These are phyloP conservation scores for Fusarium pseudocircinatum DNA, from an alignment of 2,329 filamentous ascomycete genomes.

Conservation along the genomic window DNA sequence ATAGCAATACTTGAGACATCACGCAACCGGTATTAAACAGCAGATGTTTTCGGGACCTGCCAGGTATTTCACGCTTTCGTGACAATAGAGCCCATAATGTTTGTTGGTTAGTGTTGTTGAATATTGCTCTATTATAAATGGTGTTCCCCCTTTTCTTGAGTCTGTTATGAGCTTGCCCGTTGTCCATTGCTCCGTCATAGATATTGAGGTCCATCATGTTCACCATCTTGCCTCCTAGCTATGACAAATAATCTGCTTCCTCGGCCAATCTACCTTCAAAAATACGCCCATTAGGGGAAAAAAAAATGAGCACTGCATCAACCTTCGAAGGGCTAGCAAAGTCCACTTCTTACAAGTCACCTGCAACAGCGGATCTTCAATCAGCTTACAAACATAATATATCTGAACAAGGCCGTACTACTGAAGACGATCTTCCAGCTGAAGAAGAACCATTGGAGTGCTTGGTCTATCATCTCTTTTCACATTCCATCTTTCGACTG, in stretches of 20 bases:
- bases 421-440: neutral
- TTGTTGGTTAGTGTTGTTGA: neutral
- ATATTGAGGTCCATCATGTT: neutral
- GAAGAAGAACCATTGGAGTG: constrained; percentile 24
- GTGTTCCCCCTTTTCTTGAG: neutral
- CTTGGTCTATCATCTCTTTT: constrained; percentile 7
- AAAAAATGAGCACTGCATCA: neutral
- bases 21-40: constrained; percentile 2
- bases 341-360: neutral
- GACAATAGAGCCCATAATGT: neutral
- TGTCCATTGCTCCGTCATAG: neutral
- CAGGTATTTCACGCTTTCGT: constrained; percentile 12
- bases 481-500: constrained; percentile 30
- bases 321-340: neutral
- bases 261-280: neutral
- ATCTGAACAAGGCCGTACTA: neutral
- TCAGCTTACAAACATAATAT: neutral
- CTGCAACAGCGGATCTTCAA: neutral
- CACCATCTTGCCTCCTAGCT: neutral
- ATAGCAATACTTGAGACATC: constrained; percentile 9
- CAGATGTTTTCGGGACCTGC: neutral
- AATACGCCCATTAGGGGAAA: too few species aligned
- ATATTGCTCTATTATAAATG: neutral
- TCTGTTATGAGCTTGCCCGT: neutral
- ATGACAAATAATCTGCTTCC: neutral